Percentiles rank a stretch among this genome's conserved stretches.
These are phyloP conservation scores for Ceratorhiza oryzae-sativae DNA, from an alignment of 1,284 basidiomycete genomes.

Conservation along the genomic window DNA sequence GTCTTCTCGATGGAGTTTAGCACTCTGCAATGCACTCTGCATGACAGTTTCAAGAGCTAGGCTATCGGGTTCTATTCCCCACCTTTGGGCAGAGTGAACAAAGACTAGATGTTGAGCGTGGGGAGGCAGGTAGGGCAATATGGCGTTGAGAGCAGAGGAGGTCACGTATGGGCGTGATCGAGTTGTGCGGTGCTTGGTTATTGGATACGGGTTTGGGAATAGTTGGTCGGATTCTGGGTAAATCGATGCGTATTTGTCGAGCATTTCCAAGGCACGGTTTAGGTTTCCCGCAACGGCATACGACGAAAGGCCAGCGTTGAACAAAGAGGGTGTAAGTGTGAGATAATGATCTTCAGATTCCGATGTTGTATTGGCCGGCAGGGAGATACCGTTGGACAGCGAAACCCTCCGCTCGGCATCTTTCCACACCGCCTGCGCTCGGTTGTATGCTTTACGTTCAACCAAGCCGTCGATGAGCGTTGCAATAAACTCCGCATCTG, in stretches of 20 bases:
- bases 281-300: neutral
- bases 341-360: neutral
- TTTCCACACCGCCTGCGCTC: slow-evolving; percentile 16
- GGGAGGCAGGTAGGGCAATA: slow-evolving; percentile 8
- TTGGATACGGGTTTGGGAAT: neutral
- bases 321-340: neutral
- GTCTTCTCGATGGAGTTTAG: neutral
- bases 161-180: neutral
- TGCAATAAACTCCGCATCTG: neutral
- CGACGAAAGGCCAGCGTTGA: slow-evolving; percentile 7
- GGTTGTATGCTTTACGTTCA: slow-evolving; percentile 1
- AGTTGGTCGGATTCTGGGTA: neutral
- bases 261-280: neutral
- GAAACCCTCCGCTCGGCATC: slow-evolving; percentile 3
- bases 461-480: slow-evolving; percentile 10
- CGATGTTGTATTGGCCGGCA: neutral
- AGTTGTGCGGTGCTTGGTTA: neutral
- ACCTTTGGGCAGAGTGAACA: neutral
- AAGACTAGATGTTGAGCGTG: slow-evolving; percentile 9
- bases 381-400: neutral
- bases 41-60: slow-evolving; percentile 15
- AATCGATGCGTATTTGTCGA: slow-evolving; percentile 10
- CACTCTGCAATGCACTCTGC: neutral
- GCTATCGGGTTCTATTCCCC: slow-evolving; percentile 17
- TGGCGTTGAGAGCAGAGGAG: neutral